Evolutionary conservation across 108 stramenopile genomes (phyloP), one percentile per base, ranked within the genome.

Genomic region (Mediolabrus comicus): DNA sequence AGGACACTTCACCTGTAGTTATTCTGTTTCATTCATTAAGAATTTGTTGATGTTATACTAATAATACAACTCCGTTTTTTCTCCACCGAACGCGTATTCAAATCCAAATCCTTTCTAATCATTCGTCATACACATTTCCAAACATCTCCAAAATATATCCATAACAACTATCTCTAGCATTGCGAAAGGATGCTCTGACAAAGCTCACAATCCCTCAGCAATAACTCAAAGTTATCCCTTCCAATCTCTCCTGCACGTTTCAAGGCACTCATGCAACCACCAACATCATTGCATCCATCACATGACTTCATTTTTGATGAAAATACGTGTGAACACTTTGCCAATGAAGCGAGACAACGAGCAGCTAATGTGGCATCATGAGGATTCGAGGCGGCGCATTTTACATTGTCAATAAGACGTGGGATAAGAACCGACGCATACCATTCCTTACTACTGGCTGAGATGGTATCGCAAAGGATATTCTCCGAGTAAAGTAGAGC

Each of bases 341-440:
- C 72, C 13, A 90, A 55, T 14, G 64, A 69, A 10, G 62, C 62
- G 34, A 92, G 54, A 33, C 87, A 81, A 27, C 81, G 67, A 13
- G 76, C 66, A n/a, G 91, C 91, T 33, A 75, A 77, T 43, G 76
- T 84, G 10, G 91, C 88, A 53, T 86, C 80, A 69, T 82, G 80
- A n/a, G 88, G 83, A 34, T 67, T 56, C 4, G 32, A 55, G 25
- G 62, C 71, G 36, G 86, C 86, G 26, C 33, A 52, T 28, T 66
- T 81, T 16, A 92, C 61, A 32, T 88, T 80, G 8, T 67, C 74
- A 28, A 90, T 34, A 25, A 90, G 72, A 10, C 53, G 52, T 10
- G 84, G 89, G 61, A 92, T 73, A 17, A 92, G 65, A 35, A 67
- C 70, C 30, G 82, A 75, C 9, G 43, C 56, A 63, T 87, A 90